phyloP scores from a whole-genome alignment of 139 green algal genomes.

The Chlamydomonas incerta region DNA sequence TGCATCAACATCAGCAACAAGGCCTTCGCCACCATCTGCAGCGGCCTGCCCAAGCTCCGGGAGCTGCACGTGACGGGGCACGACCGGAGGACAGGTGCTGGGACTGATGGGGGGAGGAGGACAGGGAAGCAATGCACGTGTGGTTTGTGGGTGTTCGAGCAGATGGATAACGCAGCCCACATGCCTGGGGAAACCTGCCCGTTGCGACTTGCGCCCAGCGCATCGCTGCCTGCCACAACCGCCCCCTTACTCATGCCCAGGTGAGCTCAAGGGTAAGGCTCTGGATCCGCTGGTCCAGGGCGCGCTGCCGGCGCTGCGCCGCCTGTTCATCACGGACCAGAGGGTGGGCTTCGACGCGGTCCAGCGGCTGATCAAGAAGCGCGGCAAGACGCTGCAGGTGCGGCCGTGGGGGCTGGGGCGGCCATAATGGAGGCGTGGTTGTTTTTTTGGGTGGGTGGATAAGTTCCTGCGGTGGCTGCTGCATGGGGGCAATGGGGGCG shows the following conservation, averaged over 20 bases:
- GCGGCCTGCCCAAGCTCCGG: neutral
- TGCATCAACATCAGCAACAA: neutral
- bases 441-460: no score
- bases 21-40: neutral
- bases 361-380: neutral
- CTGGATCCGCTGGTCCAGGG: neutral
- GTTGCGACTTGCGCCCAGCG: neutral
- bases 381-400: neutral
- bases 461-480: no score
- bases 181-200: neutral
- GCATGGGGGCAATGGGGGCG: no score
- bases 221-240: no score
- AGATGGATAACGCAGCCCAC: no score
- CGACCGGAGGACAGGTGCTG: neutral
- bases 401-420: no score
- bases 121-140: no score
- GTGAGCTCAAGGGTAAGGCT: neutral
- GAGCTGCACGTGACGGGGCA: neutral
- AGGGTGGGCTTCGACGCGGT: neutral
- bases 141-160: no score
- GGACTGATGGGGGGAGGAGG: no score
- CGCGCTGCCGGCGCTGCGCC: no score
- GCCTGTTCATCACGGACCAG: neutral
- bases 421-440: no score
- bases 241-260: neutral